Conservation (phyloP, 306 rosid species). For the Vigna nakashimae region DNA sequence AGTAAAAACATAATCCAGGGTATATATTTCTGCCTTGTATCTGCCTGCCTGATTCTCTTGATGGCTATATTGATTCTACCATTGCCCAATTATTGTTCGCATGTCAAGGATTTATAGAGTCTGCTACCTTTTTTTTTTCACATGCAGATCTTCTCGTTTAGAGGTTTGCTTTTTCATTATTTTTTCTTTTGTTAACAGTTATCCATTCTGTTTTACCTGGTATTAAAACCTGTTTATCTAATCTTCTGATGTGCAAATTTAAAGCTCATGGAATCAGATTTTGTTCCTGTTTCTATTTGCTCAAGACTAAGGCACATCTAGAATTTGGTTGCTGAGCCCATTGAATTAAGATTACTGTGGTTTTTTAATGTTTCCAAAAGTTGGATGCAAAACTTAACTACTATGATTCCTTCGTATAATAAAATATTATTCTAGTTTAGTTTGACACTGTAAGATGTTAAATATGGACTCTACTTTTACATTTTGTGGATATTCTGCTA, state of each 20-base stretch:
- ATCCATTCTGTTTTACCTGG: slow-evolving; percentile 31
- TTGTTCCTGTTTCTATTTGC: slow-evolving; percentile 23
- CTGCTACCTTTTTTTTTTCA: background rate
- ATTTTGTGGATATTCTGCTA: slow-evolving; percentile 24
- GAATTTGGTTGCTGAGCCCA: no score
- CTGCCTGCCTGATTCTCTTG: slow-evolving; percentile 31
- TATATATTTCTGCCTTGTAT: slow-evolving; percentile 43
- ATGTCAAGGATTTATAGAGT: slow-evolving; percentile 12
- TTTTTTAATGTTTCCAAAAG: slow-evolving; percentile 11
- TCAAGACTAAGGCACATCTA: slow-evolving; percentile 4
- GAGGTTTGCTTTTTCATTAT: slow-evolving; percentile 12
- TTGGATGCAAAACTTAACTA: slow-evolving; percentile 30
- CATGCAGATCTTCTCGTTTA: background rate
- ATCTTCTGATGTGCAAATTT: slow-evolving; percentile 19
- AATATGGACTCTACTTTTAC: slow-evolving; percentile 2
- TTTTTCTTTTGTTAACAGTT: background rate
- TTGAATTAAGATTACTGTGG: background rate
- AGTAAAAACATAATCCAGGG: slow-evolving; percentile 57
- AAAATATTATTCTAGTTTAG: slow-evolving; percentile 7
- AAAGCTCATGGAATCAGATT: background rate
- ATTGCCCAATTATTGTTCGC: background rate
- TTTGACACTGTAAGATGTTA: slow-evolving; percentile 13
- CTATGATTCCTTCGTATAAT: slow-evolving; percentile 11
- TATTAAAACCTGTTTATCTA: background rate
- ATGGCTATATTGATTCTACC: slow-evolving; percentile 15